Conservation (phyloP, 345 rosid species). For the Brassica rapa region DNA sequence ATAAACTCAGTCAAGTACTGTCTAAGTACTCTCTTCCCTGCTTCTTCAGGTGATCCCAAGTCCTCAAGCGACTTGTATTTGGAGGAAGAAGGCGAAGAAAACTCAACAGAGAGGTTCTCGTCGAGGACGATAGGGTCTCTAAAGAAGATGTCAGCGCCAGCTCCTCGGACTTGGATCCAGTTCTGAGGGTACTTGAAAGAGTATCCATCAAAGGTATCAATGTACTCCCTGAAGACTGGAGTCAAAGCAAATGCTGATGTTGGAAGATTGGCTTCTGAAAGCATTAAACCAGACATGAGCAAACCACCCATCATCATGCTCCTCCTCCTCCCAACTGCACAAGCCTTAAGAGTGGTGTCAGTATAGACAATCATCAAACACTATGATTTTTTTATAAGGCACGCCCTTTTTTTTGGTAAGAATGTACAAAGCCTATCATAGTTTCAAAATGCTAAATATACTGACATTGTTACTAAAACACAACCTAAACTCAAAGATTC, state of each 20-base stretch:
- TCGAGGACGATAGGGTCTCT: slow-evolving; percentile 86
- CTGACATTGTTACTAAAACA: background rate
- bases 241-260: slow-evolving; percentile 50
- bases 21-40: slow-evolving; percentile 73
- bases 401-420: too few species aligned
- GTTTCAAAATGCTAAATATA: background rate
- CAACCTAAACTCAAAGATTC: background rate
- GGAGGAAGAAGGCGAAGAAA: slow-evolving; percentile 96
- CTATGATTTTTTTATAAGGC: background rate
- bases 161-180: slow-evolving; percentile 91
- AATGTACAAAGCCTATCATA: too few species aligned
- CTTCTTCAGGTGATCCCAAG: slow-evolving; percentile 83
- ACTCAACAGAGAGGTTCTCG: slow-evolving; percentile 80
- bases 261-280: slow-evolving; percentile 45
- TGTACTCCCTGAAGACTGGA: slow-evolving; percentile 68
- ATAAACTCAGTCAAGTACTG: slow-evolving; percentile 96
- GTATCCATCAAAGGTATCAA: slow-evolving; percentile 90
- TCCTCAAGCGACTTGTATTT: slow-evolving; percentile 72
- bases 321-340: slow-evolving; percentile 72
- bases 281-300: slow-evolving; percentile 56
- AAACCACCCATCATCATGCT: slow-evolving; percentile 48
- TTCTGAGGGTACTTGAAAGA: slow-evolving; percentile 83
- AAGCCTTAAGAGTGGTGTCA: slow-evolving; percentile 50
- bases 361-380: slow-evolving; percentile 18
- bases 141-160: slow-evolving; percentile 95